These are phyloP conservation scores for Grifola frondosa DNA, from an alignment of 1,284 basidiomycete species.

Conservation along the genomic window DNA sequence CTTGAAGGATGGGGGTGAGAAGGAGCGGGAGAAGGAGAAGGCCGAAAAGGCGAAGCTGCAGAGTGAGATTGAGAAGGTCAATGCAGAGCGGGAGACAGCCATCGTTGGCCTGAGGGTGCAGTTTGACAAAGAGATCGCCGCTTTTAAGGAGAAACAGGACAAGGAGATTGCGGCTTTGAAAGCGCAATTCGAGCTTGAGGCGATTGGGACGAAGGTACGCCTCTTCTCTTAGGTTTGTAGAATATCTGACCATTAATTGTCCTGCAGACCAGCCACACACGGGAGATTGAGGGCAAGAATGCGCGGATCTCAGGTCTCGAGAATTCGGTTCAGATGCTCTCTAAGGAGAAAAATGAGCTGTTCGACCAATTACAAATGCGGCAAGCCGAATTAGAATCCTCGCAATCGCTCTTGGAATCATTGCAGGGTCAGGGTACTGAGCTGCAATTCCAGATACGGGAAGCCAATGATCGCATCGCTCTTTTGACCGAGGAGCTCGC, in stretches of 20 bases:
- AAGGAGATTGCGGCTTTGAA: conserved; percentile 66
- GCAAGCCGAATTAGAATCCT: conserved; percentile 85
- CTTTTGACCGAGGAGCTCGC: conserved; percentile 73
- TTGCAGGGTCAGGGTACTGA: conserved; percentile 79
- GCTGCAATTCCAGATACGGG: conserved; percentile 81
- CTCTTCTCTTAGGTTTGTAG: conserved; percentile 1
- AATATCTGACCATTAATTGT: not conserved
- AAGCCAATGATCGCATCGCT: conserved; percentile 68
- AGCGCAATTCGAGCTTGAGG: conserved; percentile 77
- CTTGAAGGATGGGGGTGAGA: conserved; percentile 57
- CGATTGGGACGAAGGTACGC: conserved; percentile 71
- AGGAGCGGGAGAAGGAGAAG: conserved; percentile 63
- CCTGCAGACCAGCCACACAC: conserved; percentile 67
- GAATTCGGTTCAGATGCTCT: conserved; percentile 62
- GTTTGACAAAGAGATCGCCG: conserved; percentile 75
- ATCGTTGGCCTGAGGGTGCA: conserved; percentile 64
- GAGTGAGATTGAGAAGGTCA: conserved; percentile 58
- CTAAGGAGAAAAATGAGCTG: conserved; percentile 70
- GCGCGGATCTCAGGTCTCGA: conserved; percentile 72
- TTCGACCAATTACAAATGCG: conserved; percentile 85
- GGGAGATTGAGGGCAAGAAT: conserved; percentile 64
- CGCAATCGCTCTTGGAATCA: conserved; percentile 69
- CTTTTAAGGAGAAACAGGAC: conserved; percentile 67
- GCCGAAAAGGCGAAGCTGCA: conserved; percentile 56
- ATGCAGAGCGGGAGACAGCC: conserved; percentile 71